Evolutionary conservation across 257 asterid species (phyloP).

Genomic region (Solanum acaule): DNA sequence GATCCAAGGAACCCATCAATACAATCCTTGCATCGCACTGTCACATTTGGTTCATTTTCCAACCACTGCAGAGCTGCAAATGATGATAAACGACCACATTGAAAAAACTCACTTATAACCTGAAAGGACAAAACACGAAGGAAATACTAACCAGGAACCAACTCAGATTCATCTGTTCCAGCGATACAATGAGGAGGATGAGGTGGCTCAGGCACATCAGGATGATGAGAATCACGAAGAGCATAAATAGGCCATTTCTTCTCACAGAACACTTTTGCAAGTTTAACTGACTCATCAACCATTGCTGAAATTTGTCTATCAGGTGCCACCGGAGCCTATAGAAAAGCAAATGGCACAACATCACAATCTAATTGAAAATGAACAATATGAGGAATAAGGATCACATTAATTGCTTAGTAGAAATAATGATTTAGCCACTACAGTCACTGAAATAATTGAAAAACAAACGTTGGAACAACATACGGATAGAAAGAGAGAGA

Average conservation of each 20-base stretch:
- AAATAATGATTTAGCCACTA: background rate
- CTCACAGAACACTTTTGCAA: constrained; percentile 52
- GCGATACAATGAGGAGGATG: constrained; percentile 86
- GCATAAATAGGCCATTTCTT: constrained; percentile 80
- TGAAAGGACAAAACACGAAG: background rate
- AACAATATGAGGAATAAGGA: background rate
- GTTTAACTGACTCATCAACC: constrained; percentile 76
- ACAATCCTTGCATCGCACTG: constrained; percentile 71
- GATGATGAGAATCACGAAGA: constrained; percentile 68
- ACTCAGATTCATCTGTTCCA: constrained; percentile 67
- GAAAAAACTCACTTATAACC: background rate
- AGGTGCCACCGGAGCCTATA: constrained; percentile 74
- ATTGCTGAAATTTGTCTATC: constrained; percentile 61
- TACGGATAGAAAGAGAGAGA: background rate
- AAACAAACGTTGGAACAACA: background rate
- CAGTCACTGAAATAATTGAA: background rate
- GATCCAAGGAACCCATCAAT: constrained; percentile 86
- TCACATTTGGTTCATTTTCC: constrained; percentile 73
- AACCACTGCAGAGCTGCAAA: constrained; percentile 72
- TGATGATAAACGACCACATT: constrained; percentile 4
- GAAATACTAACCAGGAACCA: constrained; percentile 61
- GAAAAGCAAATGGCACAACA: background rate
- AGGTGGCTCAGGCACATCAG: constrained; percentile 85
- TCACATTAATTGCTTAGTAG: background rate
- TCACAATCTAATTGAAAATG: background rate